Evolutionary conservation across 139 green algal genomes (phyloP).

Genomic region (Volvox reticuliferus): DNA sequence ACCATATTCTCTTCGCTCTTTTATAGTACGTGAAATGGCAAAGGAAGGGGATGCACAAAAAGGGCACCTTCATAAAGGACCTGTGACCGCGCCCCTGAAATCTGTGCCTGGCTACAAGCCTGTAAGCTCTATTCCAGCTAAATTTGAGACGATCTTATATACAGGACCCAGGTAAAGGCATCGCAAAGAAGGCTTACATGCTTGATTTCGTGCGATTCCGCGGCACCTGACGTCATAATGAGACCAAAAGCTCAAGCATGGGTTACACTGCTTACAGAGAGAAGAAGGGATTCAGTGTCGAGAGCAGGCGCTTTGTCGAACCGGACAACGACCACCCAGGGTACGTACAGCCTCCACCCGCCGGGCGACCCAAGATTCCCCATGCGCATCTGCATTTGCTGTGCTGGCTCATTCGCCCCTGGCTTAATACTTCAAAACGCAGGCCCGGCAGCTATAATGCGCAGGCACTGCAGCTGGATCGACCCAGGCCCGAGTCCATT

Average conservation of each 20-base stretch:
- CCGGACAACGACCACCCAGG: slow-evolving; percentile 19
- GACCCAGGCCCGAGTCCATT: not conserved
- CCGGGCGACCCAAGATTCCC: not conserved
- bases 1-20: not conserved
- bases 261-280: not conserved
- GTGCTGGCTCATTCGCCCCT: not conserved
- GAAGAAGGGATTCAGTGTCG: slow-evolving; percentile 32
- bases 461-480: not conserved
- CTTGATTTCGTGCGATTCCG: not conserved
- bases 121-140: slow-evolving; percentile 29
- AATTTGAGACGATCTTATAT: slow-evolving; percentile 39
- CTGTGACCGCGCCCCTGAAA: slow-evolving; percentile 18
- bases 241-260: not conserved
- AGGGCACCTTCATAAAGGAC: slow-evolving; percentile 28
- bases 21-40: slow-evolving; percentile 1
- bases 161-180: slow-evolving; percentile 20
- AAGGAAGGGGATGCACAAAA: not conserved
- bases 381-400: not conserved
- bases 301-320: slow-evolving; percentile 19
- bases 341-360: not conserved
- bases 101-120: slow-evolving; percentile 38
- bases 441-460: slow-evolving; percentile 34
- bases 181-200: no score
- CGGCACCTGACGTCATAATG: not conserved
- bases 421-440: not conserved